phyloP scores from a whole-genome alignment of 192 early-diverging fungal species.

The Mortierella antarctica region DNA sequence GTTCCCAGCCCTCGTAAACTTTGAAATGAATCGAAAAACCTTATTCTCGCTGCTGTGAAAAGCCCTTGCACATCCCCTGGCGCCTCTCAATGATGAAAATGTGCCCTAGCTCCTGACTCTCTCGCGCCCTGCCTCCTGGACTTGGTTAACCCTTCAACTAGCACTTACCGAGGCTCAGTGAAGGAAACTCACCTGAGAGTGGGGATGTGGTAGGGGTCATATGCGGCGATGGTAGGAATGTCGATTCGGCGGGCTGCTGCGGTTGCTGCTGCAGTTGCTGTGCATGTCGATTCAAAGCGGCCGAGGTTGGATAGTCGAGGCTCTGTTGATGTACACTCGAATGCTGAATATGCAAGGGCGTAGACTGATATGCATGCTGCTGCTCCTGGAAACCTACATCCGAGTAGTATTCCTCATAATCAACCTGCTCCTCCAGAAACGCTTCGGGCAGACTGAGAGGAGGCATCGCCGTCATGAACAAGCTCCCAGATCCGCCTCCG shows the following conservation, averaged over 20 bases:
- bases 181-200: slow-evolving; percentile 31
- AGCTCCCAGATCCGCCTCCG: background rate
- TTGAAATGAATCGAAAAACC: too few relatives aligned
- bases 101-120: too few relatives aligned
- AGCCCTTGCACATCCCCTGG: too few relatives aligned
- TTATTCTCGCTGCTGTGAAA: too few relatives aligned
- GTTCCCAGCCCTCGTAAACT: too few relatives aligned
- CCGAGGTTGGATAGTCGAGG: background rate
- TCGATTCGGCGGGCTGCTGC: background rate
- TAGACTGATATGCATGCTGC: slow-evolving; percentile 4
- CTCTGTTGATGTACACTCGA: slow-evolving; percentile 1
- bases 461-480: slow-evolving; percentile 16
- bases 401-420: slow-evolving; percentile 49
- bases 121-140: too few relatives aligned
- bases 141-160: too few relatives aligned
- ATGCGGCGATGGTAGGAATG: slow-evolving; percentile 33
- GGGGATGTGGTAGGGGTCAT: slow-evolving; percentile 33
- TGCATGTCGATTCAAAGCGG: background rate
- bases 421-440: slow-evolving; percentile 41
- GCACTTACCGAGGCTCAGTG: slow-evolving; percentile 38
- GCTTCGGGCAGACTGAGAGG: slow-evolving; percentile 33
- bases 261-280: background rate
- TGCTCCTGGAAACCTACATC: slow-evolving; percentile 24
- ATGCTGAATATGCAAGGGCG: background rate
- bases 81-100: too few relatives aligned